Evolutionary conservation across 2,329 filamentous ascomycete species (phyloP).

Genomic region (Colletotrichum musicola): DNA sequence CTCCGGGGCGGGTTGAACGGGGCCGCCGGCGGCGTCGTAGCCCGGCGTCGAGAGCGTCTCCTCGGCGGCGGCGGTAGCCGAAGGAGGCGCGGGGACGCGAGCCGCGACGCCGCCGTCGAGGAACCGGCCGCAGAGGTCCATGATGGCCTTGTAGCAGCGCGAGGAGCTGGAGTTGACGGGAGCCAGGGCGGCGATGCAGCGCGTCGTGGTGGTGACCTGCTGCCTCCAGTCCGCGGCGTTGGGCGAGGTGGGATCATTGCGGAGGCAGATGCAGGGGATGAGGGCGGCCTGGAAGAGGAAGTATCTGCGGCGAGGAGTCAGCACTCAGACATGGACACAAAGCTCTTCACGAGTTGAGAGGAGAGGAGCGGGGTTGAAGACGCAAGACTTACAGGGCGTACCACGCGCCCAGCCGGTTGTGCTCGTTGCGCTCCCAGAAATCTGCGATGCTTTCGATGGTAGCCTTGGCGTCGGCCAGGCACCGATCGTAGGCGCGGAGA

Average conservation of each 20-base stretch:
- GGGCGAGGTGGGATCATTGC: conserved; percentile 54
- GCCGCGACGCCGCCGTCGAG: conserved; percentile 41
- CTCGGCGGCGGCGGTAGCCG: conserved; percentile 1
- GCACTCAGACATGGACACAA: not conserved
- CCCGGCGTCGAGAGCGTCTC: not conserved
- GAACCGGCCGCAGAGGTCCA: conserved; percentile 55
- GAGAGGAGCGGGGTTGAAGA: not conserved
- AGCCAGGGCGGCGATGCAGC: conserved; percentile 52
- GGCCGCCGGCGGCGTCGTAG: not conserved
- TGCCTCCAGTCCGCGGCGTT: conserved; percentile 54
- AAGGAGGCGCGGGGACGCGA: not conserved
- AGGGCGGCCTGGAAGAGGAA: conserved; percentile 63
- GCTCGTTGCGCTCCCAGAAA: conserved; percentile 53
- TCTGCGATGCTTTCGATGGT: conserved; percentile 54
- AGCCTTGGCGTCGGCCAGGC: conserved; percentile 55
- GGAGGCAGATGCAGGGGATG: conserved; percentile 61
- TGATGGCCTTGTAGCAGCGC: conserved; percentile 57
- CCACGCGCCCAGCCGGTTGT: conserved; percentile 57
- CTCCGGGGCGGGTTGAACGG: conserved; percentile 10
- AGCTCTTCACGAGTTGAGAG: too few species aligned
- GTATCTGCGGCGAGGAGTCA: conserved; percentile 47
- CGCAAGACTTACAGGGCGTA: conserved; percentile 50
- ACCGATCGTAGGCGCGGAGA: conserved; percentile 44
- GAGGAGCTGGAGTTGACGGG: conserved; percentile 54
- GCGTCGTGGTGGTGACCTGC: conserved; percentile 54